phyloP scores from a whole-genome alignment of 768 basidiomycete species.

The Xerocomellus chrysenteron region DNA sequence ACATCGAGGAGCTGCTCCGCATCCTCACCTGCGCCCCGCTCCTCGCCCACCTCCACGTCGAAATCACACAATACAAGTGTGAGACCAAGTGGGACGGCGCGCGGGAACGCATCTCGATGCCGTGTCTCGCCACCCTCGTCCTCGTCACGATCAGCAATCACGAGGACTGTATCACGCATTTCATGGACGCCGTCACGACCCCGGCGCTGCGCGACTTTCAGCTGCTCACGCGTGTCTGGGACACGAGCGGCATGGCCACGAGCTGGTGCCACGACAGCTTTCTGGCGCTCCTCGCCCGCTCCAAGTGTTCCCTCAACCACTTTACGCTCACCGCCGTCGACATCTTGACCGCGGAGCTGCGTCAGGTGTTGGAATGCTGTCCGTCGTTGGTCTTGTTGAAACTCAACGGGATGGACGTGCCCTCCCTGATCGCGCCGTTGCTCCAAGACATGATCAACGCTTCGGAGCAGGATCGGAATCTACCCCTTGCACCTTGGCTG shows the following conservation, averaged over 20 bases:
- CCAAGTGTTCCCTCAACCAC: constrained; percentile 30
- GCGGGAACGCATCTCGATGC: constrained; percentile 27
- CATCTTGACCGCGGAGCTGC: constrained; percentile 21
- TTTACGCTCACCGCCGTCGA: constrained; percentile 29
- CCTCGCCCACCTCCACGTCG: constrained; percentile 30
- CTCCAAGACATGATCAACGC: constrained; percentile 25
- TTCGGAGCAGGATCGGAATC: constrained; percentile 14
- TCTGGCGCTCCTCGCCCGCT: constrained; percentile 24
- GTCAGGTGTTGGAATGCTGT: constrained; percentile 28
- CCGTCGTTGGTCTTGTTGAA: constrained; percentile 31
- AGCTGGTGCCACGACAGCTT: constrained; percentile 32
- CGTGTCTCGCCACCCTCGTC: constrained; percentile 30
- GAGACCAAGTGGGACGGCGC: constrained; percentile 28
- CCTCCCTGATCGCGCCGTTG: constrained; percentile 19
- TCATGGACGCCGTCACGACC: constrained; percentile 26
- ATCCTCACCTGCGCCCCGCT: constrained; percentile 28
- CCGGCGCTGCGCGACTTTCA: constrained; percentile 30
- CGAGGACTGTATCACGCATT: constrained; percentile 27
- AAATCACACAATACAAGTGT: constrained; percentile 31
- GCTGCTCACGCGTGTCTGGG: constrained; percentile 34
- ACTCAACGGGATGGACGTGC: constrained; percentile 28
- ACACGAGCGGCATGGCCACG: constrained; percentile 29
- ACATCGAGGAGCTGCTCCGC: constrained; percentile 25
- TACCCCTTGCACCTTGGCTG: constrained; percentile 29
- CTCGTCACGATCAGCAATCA: constrained; percentile 31